Percentiles rank a stretch among this genome's conserved stretches.
These are phyloP conservation scores for Citeromyces nyonsensis DNA, from an alignment of 805 yeast species.

Conservation along the genomic window DNA sequence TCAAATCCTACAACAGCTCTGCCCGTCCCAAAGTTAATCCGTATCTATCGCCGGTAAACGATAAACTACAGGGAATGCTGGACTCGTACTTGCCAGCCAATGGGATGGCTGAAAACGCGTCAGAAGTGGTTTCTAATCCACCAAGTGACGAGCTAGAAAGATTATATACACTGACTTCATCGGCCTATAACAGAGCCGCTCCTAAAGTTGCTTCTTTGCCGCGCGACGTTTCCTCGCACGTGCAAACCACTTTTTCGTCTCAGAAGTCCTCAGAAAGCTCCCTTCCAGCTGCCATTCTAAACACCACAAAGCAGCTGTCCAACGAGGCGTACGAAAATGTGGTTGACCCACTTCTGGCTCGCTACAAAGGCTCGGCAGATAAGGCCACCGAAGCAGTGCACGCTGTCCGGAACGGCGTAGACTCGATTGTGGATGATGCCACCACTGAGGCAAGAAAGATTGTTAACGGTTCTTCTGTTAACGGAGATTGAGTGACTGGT, in stretches of 20 bases:
- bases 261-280: conserved; percentile 11
- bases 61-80: conserved; percentile 12
- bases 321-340: conserved; percentile 15
- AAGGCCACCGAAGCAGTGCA: conserved; percentile 6
- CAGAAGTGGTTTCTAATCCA: conserved; percentile 2
- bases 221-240: conserved; percentile 12
- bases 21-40: conserved; percentile 9
- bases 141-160: conserved; percentile 11
- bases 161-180: conserved; percentile 8
- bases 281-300: conserved; percentile 14
- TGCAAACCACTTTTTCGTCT: conserved; percentile 12
- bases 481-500: too few species aligned
- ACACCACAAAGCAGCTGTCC: conserved; percentile 19
- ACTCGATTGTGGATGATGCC: conserved; percentile 8
- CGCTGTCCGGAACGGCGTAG: conserved; percentile 7
- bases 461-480: too few species aligned
- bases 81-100: conserved; percentile 12
- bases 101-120: conserved; percentile 3
- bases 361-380: conserved; percentile 8
- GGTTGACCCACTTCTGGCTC: conserved; percentile 10
- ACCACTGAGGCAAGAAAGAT: not conserved
- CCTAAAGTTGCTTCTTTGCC: conserved; percentile 7
- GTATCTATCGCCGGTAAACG: conserved; percentile 12
- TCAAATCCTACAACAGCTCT: conserved; percentile 5
- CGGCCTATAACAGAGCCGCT: conserved; percentile 12